Conservation (phyloP, 768 basidiomycete genomes). For the Pisolithus albus region DNA sequence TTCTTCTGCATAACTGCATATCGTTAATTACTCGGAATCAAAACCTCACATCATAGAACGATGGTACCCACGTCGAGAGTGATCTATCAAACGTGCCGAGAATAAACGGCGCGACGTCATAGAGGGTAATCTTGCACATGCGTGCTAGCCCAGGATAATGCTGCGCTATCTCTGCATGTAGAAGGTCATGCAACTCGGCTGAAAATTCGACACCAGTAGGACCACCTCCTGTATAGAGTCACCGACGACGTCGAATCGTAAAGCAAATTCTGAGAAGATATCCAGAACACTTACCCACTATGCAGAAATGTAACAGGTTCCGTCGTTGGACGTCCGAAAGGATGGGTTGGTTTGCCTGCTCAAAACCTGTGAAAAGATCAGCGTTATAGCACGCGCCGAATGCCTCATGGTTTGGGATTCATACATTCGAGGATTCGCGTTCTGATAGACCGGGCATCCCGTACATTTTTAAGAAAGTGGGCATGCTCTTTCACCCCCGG, state of each 20-base stretch:
- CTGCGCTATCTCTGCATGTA: constrained; percentile 54
- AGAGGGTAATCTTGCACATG: constrained; percentile 66
- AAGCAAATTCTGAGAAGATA: neutral
- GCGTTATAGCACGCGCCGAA: neutral
- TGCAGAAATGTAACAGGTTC: constrained; percentile 76
- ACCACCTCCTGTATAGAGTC: constrained; percentile 47
- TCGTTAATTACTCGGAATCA: neutral
- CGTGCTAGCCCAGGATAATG: constrained; percentile 61
- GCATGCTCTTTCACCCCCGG: constrained; percentile 78
- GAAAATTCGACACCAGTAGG: constrained; percentile 80
- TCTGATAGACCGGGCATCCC: constrained; percentile 67
- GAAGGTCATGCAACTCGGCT: constrained; percentile 74
- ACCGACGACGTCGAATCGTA: constrained; percentile 5
- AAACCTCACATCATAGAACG: neutral
- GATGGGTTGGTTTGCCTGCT: constrained; percentile 78
- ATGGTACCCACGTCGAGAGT: constrained; percentile 44
- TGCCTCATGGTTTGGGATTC: constrained; percentile 7
- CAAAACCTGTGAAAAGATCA: constrained; percentile 48
- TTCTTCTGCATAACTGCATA: constrained; percentile 54
- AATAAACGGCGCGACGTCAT: constrained; percentile 76
- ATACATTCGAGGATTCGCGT: constrained; percentile 67
- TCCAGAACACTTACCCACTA: constrained; percentile 55
- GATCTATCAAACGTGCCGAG: constrained; percentile 67
- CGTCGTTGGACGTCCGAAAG: constrained; percentile 68
- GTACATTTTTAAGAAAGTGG: constrained; percentile 75